phyloP scores from a whole-genome alignment of 441 rosid species.

The Eutrema salsugineum region DNA sequence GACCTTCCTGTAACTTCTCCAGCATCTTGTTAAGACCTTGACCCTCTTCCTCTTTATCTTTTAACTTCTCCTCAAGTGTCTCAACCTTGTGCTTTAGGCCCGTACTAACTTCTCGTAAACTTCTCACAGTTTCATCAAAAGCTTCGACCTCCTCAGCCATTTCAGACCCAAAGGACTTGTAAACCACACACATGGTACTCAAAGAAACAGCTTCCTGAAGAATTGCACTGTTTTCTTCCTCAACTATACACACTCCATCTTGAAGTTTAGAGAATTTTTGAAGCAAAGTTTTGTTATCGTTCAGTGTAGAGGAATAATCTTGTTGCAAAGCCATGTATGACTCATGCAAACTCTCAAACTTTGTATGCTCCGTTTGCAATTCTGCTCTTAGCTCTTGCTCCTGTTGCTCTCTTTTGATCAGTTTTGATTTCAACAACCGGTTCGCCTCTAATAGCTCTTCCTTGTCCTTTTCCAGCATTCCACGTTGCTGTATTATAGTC shows the following conservation, averaged over 20 bases:
- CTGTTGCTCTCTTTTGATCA: slow-evolving; percentile 42
- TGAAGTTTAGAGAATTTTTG: slow-evolving; percentile 45
- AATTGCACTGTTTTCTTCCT: slow-evolving; percentile 56
- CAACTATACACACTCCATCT: slow-evolving; percentile 46
- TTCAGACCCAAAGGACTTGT: slow-evolving; percentile 55
- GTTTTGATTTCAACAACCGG: slow-evolving; percentile 48
- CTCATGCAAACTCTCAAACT: slow-evolving; percentile 46
- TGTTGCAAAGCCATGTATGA: slow-evolving; percentile 48
- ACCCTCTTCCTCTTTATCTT: slow-evolving; percentile 51
- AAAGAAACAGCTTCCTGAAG: slow-evolving; percentile 54
- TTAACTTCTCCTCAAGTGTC: slow-evolving; percentile 47
- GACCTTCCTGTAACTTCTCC: slow-evolving; percentile 54
- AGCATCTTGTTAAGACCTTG: slow-evolving; percentile 41
- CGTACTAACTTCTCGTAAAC: slow-evolving; percentile 31
- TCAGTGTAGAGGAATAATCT: slow-evolving; percentile 43
- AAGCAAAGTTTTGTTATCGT: slow-evolving; percentile 49
- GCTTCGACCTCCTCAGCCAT: slow-evolving; percentile 54
- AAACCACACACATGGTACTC: slow-evolving; percentile 48
- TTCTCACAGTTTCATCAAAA: slow-evolving; percentile 40
- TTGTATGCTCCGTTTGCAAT: slow-evolving; percentile 35
- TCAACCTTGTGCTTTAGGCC: slow-evolving; percentile 49
- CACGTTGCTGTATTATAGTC: slow-evolving; percentile 27
- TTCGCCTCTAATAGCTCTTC: slow-evolving; percentile 52
- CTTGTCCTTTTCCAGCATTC: slow-evolving; percentile 44
- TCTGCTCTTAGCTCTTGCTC: slow-evolving; percentile 46